Evolutionary conservation across 228 moss, liverwort and hornwort genomes (phyloP), one percentile per base, ranked within the genome.

Genomic region (Sphagnum magellanicum): DNA sequence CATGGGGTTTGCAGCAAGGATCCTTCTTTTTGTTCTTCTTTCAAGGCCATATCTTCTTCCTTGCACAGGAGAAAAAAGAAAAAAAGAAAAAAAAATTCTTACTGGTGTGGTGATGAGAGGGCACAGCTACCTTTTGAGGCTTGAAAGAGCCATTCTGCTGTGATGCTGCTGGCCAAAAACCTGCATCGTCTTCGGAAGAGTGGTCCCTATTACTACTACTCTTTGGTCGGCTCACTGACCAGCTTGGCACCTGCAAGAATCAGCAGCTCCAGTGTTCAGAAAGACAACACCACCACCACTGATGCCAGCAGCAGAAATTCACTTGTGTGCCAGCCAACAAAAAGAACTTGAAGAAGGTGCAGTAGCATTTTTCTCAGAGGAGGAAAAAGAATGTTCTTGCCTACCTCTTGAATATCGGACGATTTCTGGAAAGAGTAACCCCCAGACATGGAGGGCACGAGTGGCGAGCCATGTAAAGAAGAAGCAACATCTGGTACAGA

Each of bases 221-320:
- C 1, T 50, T 63, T 15, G 64, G 71, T 15, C 76, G 51, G 59
- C 60, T 71, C 17, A 47, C 52, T 5, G 71, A 74, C 74, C 74
- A 74, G 65, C 72, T 81, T 50, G 77, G 65, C 50, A 70, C 81
- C 77, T 77, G 77, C 74, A 71, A 32, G 16, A 59, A 52, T 71
- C 48, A 68, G 71, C 32, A 7, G 59, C 10, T 6, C 11, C 50
- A 46, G 61, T 50, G 4, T 17, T 12, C 50, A 47, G 49, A 51
- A 50, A 32, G 32, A 32, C 32, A 32, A 32, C 32, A 32, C 32
- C 32, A 32, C 32, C 32, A 32, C 32, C 32, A 32, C 32, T 32
- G 32, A 32, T 32, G 32, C 32, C 32, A 32, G 32, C 64, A 6
- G 10, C 9, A 61, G 8, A 15, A 72, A 5, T 9, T n/a, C 60